phyloP scores from a whole-genome alignment of 2,329 filamentous ascomycete species.

The Zymoseptoria tritici region DNA sequence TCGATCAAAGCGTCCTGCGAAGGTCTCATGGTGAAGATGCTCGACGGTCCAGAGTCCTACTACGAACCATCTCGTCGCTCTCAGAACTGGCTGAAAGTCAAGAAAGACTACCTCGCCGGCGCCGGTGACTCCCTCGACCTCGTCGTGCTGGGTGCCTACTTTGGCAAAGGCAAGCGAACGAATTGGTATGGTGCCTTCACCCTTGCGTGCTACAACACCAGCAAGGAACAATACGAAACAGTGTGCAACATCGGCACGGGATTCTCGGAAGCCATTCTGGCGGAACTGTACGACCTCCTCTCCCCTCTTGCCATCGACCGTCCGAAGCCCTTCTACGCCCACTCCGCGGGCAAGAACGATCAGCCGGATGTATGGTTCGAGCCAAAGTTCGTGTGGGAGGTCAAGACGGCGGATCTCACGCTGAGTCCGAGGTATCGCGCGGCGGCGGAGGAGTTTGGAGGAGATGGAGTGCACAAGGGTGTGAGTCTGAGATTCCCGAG shows the following conservation, averaged over 20 bases:
- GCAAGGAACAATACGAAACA: constrained; percentile 77
- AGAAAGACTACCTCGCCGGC: constrained; percentile 93
- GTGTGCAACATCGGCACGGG: constrained; percentile 98
- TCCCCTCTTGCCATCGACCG: constrained; percentile 74
- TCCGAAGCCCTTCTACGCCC: constrained; percentile 89
- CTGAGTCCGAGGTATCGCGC: constrained; percentile 89
- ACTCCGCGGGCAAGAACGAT: constrained; percentile 76
- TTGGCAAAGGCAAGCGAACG: constrained; percentile 90
- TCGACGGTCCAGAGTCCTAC: constrained; percentile 83
- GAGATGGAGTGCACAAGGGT: constrained; percentile 56
- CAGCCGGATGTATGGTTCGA: constrained; percentile 99
- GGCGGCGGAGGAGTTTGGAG: constrained; percentile 70
- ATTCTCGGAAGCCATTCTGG: constrained; percentile 90
- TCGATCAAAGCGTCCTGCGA: constrained; percentile 94
- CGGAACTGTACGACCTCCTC: constrained; percentile 71
- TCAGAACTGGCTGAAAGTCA: constrained; percentile 97
- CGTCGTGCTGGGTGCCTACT: constrained; percentile 89
- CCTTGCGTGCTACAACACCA: constrained; percentile 83
- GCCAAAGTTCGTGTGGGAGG: constrained; percentile 90
- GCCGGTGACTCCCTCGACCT: constrained; percentile 94
- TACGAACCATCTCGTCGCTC: constrained; percentile 95
- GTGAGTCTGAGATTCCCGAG: constrained; percentile 86
- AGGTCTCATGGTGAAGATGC: constrained; percentile 98
- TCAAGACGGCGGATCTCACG: constrained; percentile 92
- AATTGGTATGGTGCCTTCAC: constrained; percentile 94